phyloP scores from a whole-genome alignment of 2,329 filamentous ascomycete genomes.

The Clathrospora elynae region DNA sequence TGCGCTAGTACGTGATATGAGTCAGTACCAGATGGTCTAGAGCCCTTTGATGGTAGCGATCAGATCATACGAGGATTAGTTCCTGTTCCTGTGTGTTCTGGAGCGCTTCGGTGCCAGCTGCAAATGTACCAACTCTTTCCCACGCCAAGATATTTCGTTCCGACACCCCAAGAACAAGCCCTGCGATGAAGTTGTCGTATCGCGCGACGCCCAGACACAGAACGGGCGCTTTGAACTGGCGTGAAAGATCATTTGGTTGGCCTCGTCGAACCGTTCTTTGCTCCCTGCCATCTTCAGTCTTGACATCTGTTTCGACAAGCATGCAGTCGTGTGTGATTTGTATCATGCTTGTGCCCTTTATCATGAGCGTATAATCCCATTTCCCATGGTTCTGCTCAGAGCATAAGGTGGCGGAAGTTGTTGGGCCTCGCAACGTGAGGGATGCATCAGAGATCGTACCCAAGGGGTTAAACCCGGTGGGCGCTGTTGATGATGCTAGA shows the following conservation, averaged over 20 bases:
- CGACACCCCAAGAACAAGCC: slow-evolving; percentile 36
- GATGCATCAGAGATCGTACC: slow-evolving; percentile 33
- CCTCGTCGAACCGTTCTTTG: slow-evolving; percentile 33
- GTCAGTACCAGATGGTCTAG: slow-evolving; percentile 4
- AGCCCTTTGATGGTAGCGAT: background rate
- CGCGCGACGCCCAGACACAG: slow-evolving; percentile 35
- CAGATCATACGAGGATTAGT: slow-evolving; percentile 23
- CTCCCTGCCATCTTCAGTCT: slow-evolving; percentile 2
- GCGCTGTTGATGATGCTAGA: slow-evolving; percentile 18
- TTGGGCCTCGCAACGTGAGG: slow-evolving; percentile 31
- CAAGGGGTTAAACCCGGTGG: slow-evolving; percentile 35
- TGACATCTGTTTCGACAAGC: slow-evolving; percentile 23
- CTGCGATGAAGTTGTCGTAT: slow-evolving; percentile 33
- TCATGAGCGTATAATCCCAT: slow-evolving; percentile 33
- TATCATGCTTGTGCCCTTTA: slow-evolving; percentile 37
- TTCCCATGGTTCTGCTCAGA: slow-evolving; percentile 16
- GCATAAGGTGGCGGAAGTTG: slow-evolving; percentile 22
- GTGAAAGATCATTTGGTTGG: slow-evolving; percentile 11
- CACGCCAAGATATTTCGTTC: slow-evolving; percentile 12
- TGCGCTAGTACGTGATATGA: slow-evolving; percentile 14
- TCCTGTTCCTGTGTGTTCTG: slow-evolving; percentile 27
- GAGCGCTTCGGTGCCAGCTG: slow-evolving; percentile 31
- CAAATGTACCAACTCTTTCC: slow-evolving; percentile 41
- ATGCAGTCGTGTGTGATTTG: slow-evolving; percentile 36
- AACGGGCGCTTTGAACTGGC: slow-evolving; percentile 29